Evolutionary conservation across 1,284 basidiomycete species (phyloP).

Genomic region (Trichosporon ovoides): DNA sequence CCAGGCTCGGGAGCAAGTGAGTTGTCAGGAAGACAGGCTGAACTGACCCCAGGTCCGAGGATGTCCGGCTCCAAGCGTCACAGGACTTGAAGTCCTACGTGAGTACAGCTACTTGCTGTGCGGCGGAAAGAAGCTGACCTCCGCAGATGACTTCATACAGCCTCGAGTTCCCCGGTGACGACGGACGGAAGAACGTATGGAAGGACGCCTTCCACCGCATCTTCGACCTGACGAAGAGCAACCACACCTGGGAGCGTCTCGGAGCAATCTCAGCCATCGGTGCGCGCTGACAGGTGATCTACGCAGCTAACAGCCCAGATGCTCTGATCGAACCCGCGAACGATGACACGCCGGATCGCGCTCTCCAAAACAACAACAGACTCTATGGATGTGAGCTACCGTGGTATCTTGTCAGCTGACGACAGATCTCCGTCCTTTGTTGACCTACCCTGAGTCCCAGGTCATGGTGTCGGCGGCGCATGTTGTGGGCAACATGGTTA

Average conservation of each 20-base stretch:
- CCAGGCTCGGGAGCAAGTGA: constrained; percentile 38
- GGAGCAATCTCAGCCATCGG: constrained; percentile 52
- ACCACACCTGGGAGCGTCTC: constrained; percentile 49
- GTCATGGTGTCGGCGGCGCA: constrained; percentile 48
- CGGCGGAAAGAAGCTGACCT: too few species aligned
- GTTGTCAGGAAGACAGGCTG: constrained; percentile 1
- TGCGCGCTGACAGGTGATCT: constrained; percentile 21
- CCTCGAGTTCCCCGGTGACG: constrained; percentile 45
- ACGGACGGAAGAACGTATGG: constrained; percentile 43
- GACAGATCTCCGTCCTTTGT: constrained; percentile 41
- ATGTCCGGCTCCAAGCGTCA: constrained; percentile 14
- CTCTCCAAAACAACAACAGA: constrained; percentile 42
- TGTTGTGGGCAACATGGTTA: constrained; percentile 46
- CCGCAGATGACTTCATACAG: constrained; percentile 36
- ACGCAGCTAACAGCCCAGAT: constrained; percentile 28
- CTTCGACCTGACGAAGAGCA: constrained; percentile 52
- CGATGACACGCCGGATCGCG: constrained; percentile 45
- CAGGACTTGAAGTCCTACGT: constrained; percentile 38
- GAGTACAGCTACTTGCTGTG: too few species aligned
- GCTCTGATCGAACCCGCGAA: constrained; percentile 40
- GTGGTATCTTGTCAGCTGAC: constrained; percentile 3
- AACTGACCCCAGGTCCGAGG: constrained; percentile 13
- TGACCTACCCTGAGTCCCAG: constrained; percentile 45
- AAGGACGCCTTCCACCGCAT: constrained; percentile 51
- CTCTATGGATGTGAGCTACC: constrained; percentile 43